Base-by-base conservation (phyloP, 2,329 filamentous ascomycete genomes). In the Sclerotinia spermophila region DNA sequence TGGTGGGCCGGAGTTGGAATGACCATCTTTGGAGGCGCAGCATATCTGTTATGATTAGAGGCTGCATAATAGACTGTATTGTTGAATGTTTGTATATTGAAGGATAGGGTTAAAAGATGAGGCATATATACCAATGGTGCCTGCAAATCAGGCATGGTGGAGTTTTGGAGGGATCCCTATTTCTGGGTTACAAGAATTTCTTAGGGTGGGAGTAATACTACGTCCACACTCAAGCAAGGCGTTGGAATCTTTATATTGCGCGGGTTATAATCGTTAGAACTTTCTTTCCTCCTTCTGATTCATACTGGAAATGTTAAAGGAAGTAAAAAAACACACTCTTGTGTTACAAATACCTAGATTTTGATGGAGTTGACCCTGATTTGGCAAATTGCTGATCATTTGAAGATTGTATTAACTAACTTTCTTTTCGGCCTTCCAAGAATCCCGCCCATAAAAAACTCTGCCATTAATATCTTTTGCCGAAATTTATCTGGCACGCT, bases 1-100 rank as follows among this genome's bases (percentile, higher is more conserved):
- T 79, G 77, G 77, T 79, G 77, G 77, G 74, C 74, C 1, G 78
- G 79, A 30, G 66, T 80, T n/a, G 78, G 75, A 13, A 76, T 80
- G 77, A 75, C 74, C 24, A 51, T 79, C 33, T 79, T 80, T 61
- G 78, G 79, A 11, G 78, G 78, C 48, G 77, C 77, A 4, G 78
- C 78, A 19, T 80, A 79, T 69, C 71, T 79, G 68, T 71, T 80
- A 72, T 79, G 72, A 74, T 30, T 51, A 48, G 35, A 66, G 24
- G 8, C 45, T 65, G 61, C 44, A 65, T n/a, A 33, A 53, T 27
- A 53, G 27, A 48, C 27, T 38, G 35, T 30, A 35, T 61, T 68
- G 56, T 62, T 48, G 40, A 60, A 71, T 62, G 48, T 71, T 71
- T 76, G 73, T 72, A 74, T 71, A 74, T 73, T 71, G 53, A n/a